A percentile compares a stretch with the other conserved stretches of the same genome.
Evolutionary conservation across 1,139 yeast genomes (phyloP).

Genomic region (Yamadazyma diddensiae): DNA sequence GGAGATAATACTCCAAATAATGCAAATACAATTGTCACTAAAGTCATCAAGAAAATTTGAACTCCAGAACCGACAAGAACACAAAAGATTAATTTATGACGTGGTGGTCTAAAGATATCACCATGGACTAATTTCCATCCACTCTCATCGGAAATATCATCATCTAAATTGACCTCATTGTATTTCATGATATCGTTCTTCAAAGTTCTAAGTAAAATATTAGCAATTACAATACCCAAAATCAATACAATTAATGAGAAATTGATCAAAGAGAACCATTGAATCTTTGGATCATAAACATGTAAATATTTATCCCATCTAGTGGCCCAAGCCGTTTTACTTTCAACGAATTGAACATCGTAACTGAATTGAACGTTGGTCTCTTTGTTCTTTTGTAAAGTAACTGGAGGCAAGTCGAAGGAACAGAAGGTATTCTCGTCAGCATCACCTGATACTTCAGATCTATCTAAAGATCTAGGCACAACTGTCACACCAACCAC

Average conservation of each 20-base stretch:
- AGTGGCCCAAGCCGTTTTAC: slow-evolving; percentile 90
- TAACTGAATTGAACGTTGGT: slow-evolving; percentile 38
- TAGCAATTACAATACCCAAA: slow-evolving; percentile 75
- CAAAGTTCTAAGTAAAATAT: slow-evolving; percentile 75
- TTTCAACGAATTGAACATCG: slow-evolving; percentile 57
- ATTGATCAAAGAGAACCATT: slow-evolving; percentile 90
- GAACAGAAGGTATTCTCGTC: slow-evolving; percentile 29
- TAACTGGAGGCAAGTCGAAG: slow-evolving; percentile 26
- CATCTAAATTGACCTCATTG: slow-evolving; percentile 84
- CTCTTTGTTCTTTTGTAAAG: slow-evolving; percentile 29
- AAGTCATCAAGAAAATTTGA: slow-evolving; percentile 77
- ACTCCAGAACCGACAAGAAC: slow-evolving; percentile 85
- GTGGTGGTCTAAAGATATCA: slow-evolving; percentile 89
- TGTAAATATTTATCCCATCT: slow-evolving; percentile 98
- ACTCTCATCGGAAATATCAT: slow-evolving; percentile 86
- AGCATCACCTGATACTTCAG: slow-evolving; percentile 17
- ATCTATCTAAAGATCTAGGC: slow-evolving; percentile 58
- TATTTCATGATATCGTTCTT: slow-evolving; percentile 84
- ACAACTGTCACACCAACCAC: slow-evolving; percentile 87
- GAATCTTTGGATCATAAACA: slow-evolving; percentile 87
- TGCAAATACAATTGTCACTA: slow-evolving; percentile 76
- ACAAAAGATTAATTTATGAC: slow-evolving; percentile 66
- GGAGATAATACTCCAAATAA: slow-evolving; percentile 89
- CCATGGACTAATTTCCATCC: slow-evolving; percentile 98
- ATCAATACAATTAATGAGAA: slow-evolving; percentile 78